Evolutionary conservation across 164 flowering plant genomes (phyloP), one percentile per base, ranked within the genome.

Genomic region (Aristolochia contorta): DNA sequence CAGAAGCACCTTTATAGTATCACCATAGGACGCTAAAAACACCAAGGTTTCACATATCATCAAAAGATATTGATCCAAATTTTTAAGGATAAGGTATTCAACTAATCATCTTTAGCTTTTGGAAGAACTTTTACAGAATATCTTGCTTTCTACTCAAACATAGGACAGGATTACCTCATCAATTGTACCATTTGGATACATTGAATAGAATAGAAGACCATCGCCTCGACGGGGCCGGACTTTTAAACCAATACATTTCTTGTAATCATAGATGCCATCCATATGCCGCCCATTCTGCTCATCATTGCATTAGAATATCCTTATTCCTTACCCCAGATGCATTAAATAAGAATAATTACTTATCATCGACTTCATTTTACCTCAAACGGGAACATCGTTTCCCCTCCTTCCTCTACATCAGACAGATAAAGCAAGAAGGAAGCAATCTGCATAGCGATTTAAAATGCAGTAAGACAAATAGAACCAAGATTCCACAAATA

Each of bases 181-280:
- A 67, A 91, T 88, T 24, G 97, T 86, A 45, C 85, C 85, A 72
- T 94, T 94, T 55, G 85, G 82, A 59, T 80, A 79, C 51, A 91
- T 37, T 8, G 97, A 88, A 75, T 88, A 89, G 67, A 91, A 94
- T 27, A 94, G 74, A 63, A 94, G 82, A 51, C 84, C 97, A 72
- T 94, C 99, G 56, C 97, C 99, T 67, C 56, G 69, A 15, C 76
- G 91, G 22, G 99, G 99, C 79, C 84, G 91, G 64, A 94, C 91
- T 81, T 79, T 91, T 69, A 94, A 72, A 54, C 99, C 99, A 66
- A 77, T 62, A 59, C 99, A 94, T 47, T 77, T 52, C 52, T 66
- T 54, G 61, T 64, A 91, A 69, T 86, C 88, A 69, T 85, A 88
- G 55, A 41, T 69, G 21, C 32, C 61, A 65, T 86, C 83, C 81